Percentiles rank a stretch among this genome's conserved stretches.
phyloP scores from a whole-genome alignment of 345 rosid species.

The Euphorbia pulcherrima region DNA sequence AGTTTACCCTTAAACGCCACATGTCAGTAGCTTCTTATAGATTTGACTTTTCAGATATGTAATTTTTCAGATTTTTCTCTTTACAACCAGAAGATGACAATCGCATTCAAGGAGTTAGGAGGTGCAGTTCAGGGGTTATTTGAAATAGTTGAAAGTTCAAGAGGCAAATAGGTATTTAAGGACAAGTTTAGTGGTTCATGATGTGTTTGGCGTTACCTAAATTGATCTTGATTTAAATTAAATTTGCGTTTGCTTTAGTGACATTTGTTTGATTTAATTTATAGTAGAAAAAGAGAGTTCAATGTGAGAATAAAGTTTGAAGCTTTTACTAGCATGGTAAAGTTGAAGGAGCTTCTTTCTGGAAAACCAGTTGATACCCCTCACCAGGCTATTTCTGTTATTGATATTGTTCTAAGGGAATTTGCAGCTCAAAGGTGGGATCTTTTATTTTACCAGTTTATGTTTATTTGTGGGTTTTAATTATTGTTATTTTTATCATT shows the following conservation, averaged over 20 bases:
- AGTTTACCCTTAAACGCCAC: too few species aligned
- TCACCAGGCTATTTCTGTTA: conserved; percentile 34
- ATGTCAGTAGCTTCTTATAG: too few species aligned
- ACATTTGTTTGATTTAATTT: background rate
- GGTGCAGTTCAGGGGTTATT: too few species aligned
- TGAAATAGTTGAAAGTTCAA: too few species aligned
- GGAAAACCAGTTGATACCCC: conserved; percentile 39
- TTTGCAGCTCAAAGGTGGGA: conserved; percentile 25
- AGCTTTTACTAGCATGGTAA: conserved; percentile 29
- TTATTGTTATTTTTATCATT: background rate
- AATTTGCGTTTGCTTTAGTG: background rate
- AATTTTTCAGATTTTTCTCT: too few species aligned
- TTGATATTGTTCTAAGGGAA: conserved; percentile 40
- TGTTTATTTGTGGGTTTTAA: background rate
- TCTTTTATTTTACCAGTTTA: background rate
- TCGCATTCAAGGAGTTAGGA: too few species aligned
- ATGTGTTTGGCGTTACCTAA: background rate
- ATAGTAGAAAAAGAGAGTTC: conserved; percentile 26
- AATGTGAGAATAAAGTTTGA: conserved; percentile 36
- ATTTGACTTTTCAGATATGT: too few species aligned
- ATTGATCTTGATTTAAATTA: too few species aligned
- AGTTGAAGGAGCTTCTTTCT: conserved; percentile 27
- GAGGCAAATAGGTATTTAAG: too few species aligned
- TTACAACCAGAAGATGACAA: too few species aligned
- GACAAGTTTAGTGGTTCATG: too few species aligned